These are phyloP conservation scores for Penicillium alfredii DNA, from an alignment of 495 filamentous ascomycete genomes.

Conservation along the genomic window DNA sequence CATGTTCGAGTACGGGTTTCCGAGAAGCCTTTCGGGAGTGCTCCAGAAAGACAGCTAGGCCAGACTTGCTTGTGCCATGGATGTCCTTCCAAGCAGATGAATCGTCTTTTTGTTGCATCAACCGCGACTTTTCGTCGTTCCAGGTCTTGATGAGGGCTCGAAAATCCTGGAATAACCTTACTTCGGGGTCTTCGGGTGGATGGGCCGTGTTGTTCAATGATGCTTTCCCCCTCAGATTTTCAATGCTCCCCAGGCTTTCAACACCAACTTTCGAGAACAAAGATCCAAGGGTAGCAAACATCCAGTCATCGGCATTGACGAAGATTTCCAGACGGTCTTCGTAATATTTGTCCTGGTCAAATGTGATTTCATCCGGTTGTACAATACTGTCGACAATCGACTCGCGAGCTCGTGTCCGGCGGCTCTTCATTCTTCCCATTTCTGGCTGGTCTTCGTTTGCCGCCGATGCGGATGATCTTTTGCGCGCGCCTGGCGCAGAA, in stretches of 20 bases:
- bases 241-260: conserved; percentile 40
- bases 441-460: conserved; percentile 47
- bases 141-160: conserved; percentile 48
- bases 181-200: conserved; percentile 15
- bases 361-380: conserved; percentile 45
- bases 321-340: conserved; percentile 64
- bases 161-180: conserved; percentile 46
- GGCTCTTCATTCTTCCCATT: conserved; percentile 68
- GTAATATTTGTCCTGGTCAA: conserved; percentile 64
- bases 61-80: conserved; percentile 45
- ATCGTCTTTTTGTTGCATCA: conserved; percentile 50
- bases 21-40: conserved; percentile 61
- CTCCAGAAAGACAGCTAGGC: conserved; percentile 72
- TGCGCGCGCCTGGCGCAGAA: conserved; percentile 30
- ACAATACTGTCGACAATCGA: conserved; percentile 51
- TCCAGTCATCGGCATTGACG: conserved; percentile 64
- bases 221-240: conserved; percentile 32
- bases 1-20: conserved; percentile 42
- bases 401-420: conserved; percentile 74
- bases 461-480: conserved; percentile 46
- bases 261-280: conserved; percentile 64
- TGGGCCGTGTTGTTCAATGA: conserved; percentile 14
- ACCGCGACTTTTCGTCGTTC: conserved; percentile 55
- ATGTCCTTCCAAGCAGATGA: conserved; percentile 42
- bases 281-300: conserved; percentile 63